A percentile compares a stretch with the other conserved stretches of the same genome.
phyloP scores from a whole-genome alignment of 352 stramenopile genomes.

The Thalassiosira exigua region DNA sequence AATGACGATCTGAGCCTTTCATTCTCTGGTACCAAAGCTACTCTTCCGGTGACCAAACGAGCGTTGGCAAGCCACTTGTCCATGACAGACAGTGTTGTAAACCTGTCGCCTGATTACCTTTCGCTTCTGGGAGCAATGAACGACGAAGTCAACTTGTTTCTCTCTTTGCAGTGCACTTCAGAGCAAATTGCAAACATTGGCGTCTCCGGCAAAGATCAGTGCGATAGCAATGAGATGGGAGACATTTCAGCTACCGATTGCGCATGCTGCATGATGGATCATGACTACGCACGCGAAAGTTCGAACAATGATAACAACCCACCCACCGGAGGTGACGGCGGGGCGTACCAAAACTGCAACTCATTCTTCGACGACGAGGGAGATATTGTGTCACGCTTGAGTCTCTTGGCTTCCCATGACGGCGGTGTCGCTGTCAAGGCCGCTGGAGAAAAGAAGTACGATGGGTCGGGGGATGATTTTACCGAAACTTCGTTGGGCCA shows the following conservation, averaged over 20 bases:
- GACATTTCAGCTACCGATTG: slow-evolving; percentile 42
- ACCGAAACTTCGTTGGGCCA: slow-evolving; percentile 45
- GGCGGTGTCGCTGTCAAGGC: slow-evolving; percentile 59
- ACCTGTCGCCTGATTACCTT: slow-evolving; percentile 61
- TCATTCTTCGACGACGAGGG: slow-evolving; percentile 55
- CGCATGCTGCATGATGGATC: slow-evolving; percentile 62
- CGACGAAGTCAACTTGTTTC: slow-evolving; percentile 60
- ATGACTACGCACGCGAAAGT: slow-evolving; percentile 31
- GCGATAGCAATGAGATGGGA: slow-evolving; percentile 33
- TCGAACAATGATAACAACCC: slow-evolving; percentile 32
- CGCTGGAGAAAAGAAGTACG: slow-evolving; percentile 60
- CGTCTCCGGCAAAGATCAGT: slow-evolving; percentile 45
- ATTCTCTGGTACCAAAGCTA: slow-evolving; percentile 37
- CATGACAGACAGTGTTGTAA: slow-evolving; percentile 54
- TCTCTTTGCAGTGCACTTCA: slow-evolving; percentile 51
- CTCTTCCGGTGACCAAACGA: slow-evolving; percentile 35
- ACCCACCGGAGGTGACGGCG: too few species aligned
- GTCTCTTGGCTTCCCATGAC: slow-evolving; percentile 60
- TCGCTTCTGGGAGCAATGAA: slow-evolving; percentile 55
- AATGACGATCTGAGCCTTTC: slow-evolving; percentile 45
- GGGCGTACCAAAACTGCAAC: slow-evolving; percentile 52
- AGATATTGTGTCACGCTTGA: slow-evolving; percentile 44
- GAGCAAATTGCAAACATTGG: slow-evolving; percentile 66
- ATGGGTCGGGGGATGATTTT: slow-evolving; percentile 52
- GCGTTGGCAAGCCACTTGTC: slow-evolving; percentile 47